Base-by-base conservation (phyloP, 2,329 filamentous ascomycete genomes). In the Sporothrix variecibatus region DNA sequence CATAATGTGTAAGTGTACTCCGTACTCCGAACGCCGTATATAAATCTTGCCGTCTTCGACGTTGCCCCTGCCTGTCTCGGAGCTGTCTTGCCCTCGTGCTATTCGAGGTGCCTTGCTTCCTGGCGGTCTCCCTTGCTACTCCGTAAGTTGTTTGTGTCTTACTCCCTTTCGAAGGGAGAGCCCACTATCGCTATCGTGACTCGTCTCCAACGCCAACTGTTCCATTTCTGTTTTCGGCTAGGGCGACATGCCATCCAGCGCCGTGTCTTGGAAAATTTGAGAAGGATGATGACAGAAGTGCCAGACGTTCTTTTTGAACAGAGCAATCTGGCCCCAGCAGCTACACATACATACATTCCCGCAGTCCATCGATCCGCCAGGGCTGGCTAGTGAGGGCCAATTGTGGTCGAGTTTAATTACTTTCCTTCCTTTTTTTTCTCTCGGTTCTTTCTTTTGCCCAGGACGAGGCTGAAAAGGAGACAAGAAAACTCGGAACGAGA, bases 391-490 rank as follows among this genome's bases (percentile, higher is more conserved):
- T 20, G 20, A 51, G 38, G 62, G 20, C 60, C 60, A 40, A 46
- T 28, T 65, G n/a, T 26, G 49, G 67, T 56, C 31, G 51, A 71
- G 51, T 58, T 71, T 17, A 43, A 43, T 58, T 58, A 28, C 23
- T 53, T 31, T 46, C 28, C 23, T 38, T 53, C 26, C 49, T 43
- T 15, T 12, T 34, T 20, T 46, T 20, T 31, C 17, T 49, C 11
- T 15, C 8, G 15, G 28, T 17, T 28, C 43, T 23, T 67, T 4
- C 11, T 20, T 31, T 12, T 26, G 40, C 53, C 53, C 53, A 46
- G 68, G 31, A 72, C 70, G 70, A 72, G 70, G 70, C 70, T 72
- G 70, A 72, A 64, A 38, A 40, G 20, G 26, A 5, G 69, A 49
- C 26, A 49, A 38, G 12, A 60, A 31, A 40, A 26, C 49, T 34